These are phyloP conservation scores for Aechmea fasciata DNA, from an alignment of 176 grass and related monocot species.

Conservation along the genomic window DNA sequence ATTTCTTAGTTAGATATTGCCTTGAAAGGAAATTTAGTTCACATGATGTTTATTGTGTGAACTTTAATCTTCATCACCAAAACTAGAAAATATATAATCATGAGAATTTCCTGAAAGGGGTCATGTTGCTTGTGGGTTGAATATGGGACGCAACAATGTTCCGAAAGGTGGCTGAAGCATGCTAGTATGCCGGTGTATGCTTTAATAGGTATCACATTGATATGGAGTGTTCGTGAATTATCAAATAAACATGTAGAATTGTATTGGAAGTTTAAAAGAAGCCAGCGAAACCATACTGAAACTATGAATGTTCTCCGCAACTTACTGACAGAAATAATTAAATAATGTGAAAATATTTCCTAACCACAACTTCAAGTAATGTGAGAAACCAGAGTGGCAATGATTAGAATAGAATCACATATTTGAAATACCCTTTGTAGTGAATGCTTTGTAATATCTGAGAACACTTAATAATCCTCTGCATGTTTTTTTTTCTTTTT, in stretches of 20 bases:
- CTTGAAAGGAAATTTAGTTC: background rate
- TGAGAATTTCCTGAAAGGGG: too few species aligned
- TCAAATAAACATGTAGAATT: background rate
- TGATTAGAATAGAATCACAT: background rate
- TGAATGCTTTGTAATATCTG: background rate
- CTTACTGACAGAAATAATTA: too few species aligned
- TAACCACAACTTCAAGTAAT: too few species aligned
- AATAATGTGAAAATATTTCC: too few species aligned
- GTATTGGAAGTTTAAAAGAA: background rate
- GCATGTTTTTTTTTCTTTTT: background rate
- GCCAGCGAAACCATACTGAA: background rate
- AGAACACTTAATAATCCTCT: constrained; percentile 8
- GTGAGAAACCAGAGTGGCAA: too few species aligned
- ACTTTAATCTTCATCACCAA: background rate
- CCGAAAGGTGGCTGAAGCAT: too few species aligned
- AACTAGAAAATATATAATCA: background rate
- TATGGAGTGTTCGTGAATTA: too few species aligned
- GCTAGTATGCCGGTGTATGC: too few species aligned
- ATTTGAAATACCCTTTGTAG: background rate
- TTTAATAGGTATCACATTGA: too few species aligned
- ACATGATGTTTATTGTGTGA: background rate
- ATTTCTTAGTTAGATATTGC: background rate
- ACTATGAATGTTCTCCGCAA: background rate
- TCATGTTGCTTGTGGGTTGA: too few species aligned
- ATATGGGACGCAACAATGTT: too few species aligned